Evolutionary conservation across 2,329 filamentous ascomycete genomes (phyloP), one percentile per base, ranked within the genome.

Genomic region (Pseudogymnoascus sp.): DNA sequence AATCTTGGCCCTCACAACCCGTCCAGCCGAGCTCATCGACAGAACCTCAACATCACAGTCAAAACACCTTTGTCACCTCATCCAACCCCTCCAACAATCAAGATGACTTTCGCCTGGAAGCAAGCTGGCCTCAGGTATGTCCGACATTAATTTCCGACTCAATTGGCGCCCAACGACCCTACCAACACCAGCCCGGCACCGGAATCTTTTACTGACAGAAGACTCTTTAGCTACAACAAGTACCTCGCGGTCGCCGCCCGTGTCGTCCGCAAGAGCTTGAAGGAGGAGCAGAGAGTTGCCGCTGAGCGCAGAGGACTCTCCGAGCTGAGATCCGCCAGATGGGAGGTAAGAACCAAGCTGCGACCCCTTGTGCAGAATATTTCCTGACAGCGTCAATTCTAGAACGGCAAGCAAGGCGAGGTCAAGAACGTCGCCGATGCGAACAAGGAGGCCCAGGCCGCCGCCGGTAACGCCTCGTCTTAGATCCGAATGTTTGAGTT

Each of bases 31-130:
- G 66, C 64, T 69, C 50, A 40, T 63, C 61, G 35, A 59, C 47
- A 62, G 63, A 66, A 42, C 63, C 33, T 42, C 42, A 65, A 65
- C 65, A 67, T 64, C 64, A 61, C 61, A 62, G 61, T 42, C 61
- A 64, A 37, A 67, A 38, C 61, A 61, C 63, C 63, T 47, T 31
- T 29, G 44, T 62, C 59, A 63, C 62, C 64, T 35, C 64, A 61
- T 65, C 64, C 68, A 65, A 68, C 68, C 61, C 38, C 59, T 59
- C 64, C 64, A 66, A 65, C 68, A 65, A 21, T 63, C 61, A 64
- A 64, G 72, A 99, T 97, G 95, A 84, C 89, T 81, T 93, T 93
- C 83, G 91, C 93, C 77, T 99, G 93, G 95, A 97, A 97, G 90
- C 86, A 93, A 76, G 91, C 95, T 78, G 95, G 95, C 80, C 84